phyloP scores from a whole-genome alignment of 331 rosid genomes.

The Acacia concinna region DNA sequence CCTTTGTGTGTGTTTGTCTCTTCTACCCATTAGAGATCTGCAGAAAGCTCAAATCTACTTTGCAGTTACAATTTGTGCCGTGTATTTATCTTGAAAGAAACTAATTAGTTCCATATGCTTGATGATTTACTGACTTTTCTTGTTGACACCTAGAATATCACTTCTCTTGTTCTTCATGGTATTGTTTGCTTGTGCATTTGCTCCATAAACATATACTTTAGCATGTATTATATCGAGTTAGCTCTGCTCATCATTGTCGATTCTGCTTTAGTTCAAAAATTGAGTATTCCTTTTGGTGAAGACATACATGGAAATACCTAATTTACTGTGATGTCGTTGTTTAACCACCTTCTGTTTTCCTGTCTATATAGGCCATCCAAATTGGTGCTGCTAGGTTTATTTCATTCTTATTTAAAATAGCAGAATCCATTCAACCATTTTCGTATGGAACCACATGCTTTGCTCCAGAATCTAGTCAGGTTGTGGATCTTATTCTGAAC shows the following conservation, averaged over 20 bases:
- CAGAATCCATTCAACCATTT: slow-evolving; percentile 64
- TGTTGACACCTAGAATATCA: background rate
- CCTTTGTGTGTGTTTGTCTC: background rate
- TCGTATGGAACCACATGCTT: slow-evolving; percentile 61
- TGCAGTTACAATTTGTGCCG: slow-evolving; percentile 10
- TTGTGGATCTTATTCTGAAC: slow-evolving; percentile 28
- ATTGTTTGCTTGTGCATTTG: slow-evolving; percentile 22
- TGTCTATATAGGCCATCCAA: slow-evolving; percentile 72
- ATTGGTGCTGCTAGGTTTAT: slow-evolving; percentile 77
- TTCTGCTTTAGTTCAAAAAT: background rate
- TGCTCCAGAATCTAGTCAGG: slow-evolving; percentile 76
- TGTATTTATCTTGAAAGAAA: slow-evolving; percentile 3
- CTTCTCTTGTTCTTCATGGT: slow-evolving; percentile 9
- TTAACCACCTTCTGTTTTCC: slow-evolving; percentile 29
- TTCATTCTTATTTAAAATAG: slow-evolving; percentile 60
- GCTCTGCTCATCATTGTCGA: slow-evolving; percentile 10
- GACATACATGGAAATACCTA: slow-evolving; percentile 24
- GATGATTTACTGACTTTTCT: slow-evolving; percentile 5
- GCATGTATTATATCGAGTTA: slow-evolving; percentile 13
- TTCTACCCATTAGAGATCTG: slow-evolving; percentile 12
- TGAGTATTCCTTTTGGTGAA: background rate
- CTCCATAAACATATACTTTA: background rate
- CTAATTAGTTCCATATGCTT: background rate
- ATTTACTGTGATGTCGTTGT: slow-evolving; percentile 29
- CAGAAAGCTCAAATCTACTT: slow-evolving; percentile 8